A percentile compares a stretch with the other conserved stretches of the same genome.
These are phyloP conservation scores for Candida maesae DNA, from an alignment of 805 yeast genomes.

Conservation along the genomic window DNA sequence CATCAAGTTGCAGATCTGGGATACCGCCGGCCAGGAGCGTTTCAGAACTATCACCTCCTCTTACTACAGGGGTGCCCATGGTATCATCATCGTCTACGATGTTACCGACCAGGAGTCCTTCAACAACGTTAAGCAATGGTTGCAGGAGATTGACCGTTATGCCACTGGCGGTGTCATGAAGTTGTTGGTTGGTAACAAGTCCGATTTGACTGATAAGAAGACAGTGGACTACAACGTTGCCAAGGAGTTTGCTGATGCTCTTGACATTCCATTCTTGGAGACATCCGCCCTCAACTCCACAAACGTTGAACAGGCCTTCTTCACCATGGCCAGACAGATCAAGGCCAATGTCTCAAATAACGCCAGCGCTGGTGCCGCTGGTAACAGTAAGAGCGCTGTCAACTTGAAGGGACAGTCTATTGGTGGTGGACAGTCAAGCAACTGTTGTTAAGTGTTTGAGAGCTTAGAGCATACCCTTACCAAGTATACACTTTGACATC, in stretches of 20 bases:
- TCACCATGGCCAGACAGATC: conserved; percentile 98
- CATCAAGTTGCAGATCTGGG: conserved; percentile 98
- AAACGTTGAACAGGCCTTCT: conserved; percentile 96
- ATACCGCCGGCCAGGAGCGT: conserved; percentile 98
- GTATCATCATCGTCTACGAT: conserved; percentile 95
- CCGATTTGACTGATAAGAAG: conserved; percentile 89
- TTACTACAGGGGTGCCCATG: conserved; percentile 98
- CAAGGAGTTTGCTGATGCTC: conserved; percentile 94
- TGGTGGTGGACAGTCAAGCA: conserved; percentile 27
- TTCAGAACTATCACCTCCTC: conserved; percentile 97
- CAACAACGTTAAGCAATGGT: conserved; percentile 96
- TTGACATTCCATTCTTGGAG: conserved; percentile 92
- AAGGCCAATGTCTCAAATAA: conserved; percentile 86
- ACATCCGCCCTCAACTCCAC: conserved; percentile 94
- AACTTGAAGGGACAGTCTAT: conserved; percentile 70
- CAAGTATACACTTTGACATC: too few relatives aligned
- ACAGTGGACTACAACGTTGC: conserved; percentile 95
- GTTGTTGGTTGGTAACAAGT: conserved; percentile 93
- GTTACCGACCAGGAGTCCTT: conserved; percentile 97
- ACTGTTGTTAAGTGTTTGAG: conserved; percentile 19
- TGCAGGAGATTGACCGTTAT: conserved; percentile 96
- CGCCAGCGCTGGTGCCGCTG: conserved; percentile 32
- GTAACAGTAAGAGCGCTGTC: conserved; percentile 57
- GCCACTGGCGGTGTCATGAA: conserved; percentile 98
- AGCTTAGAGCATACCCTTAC: background rate